phyloP scores from a whole-genome alignment of 2,329 filamentous ascomycete genomes.

The Aspergillus sp. region DNA sequence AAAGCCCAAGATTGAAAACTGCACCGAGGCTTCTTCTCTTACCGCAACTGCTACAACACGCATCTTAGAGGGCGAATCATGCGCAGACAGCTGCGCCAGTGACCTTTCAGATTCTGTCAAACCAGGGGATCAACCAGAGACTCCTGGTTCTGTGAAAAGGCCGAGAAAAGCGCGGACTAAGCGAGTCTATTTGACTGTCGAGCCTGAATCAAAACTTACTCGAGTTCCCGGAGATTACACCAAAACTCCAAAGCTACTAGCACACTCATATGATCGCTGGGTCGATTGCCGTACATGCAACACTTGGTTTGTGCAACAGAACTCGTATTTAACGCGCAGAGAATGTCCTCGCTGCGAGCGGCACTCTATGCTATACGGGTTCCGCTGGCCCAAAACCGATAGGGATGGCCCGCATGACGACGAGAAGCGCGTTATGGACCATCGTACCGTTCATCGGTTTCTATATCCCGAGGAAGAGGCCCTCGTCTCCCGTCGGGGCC shows the following conservation, averaged over 20 bases:
- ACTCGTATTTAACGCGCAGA: conserved; percentile 81
- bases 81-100: conserved; percentile 19
- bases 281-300: conserved; percentile 85
- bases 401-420: conserved; percentile 72
- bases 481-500: conserved; percentile 35
- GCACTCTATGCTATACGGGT: conserved; percentile 94
- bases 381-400: conserved; percentile 93
- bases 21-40: conserved; percentile 10
- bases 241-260: conserved; percentile 72
- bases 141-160: conserved; percentile 20
- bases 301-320: conserved; percentile 78
- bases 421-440: conserved; percentile 70
- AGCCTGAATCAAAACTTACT: conserved; percentile 34
- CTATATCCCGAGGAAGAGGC: conserved; percentile 69
- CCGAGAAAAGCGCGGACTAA: conserved; percentile 23
- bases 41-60: conserved; percentile 5
- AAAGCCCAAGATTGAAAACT: conserved; percentile 13
- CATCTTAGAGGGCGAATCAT: conserved; percentile 10
- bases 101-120: conserved; percentile 28
- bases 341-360: conserved; percentile 91
- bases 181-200: conserved; percentile 39
- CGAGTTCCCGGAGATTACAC: conserved; percentile 78
- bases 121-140: conserved; percentile 27
- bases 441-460: conserved; percentile 84
- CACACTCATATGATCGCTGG: conserved; percentile 77